Evolutionary conservation across 495 filamentous ascomycete species (phyloP).

Genomic region (Xylaria palmicola): DNA sequence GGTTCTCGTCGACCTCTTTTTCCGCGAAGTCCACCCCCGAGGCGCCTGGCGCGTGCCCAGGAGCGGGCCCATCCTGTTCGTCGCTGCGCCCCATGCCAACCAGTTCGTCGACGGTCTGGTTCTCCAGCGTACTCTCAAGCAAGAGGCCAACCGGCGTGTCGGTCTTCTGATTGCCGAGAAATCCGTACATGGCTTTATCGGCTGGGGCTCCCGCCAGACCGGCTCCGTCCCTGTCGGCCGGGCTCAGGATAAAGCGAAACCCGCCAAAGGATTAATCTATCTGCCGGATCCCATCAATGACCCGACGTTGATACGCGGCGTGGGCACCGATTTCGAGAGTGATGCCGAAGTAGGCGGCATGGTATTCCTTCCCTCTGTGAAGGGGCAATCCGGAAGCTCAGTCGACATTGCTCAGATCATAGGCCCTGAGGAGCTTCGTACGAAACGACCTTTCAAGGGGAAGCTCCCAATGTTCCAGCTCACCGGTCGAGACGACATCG

Average conservation of each 20-base stretch:
- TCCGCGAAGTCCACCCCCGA: constrained; percentile 93
- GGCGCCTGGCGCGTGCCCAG: constrained; percentile 90
- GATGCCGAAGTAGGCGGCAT: constrained; percentile 76
- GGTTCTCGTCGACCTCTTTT: constrained; percentile 89
- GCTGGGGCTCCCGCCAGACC: constrained; percentile 71
- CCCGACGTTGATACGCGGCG: constrained; percentile 78
- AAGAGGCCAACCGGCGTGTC: constrained; percentile 82
- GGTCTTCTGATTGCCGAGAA: constrained; percentile 92
- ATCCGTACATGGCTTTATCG: constrained; percentile 88
- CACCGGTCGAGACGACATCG: constrained; percentile 71
- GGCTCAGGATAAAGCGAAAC: constrained; percentile 83
- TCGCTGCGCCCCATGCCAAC: constrained; percentile 98
- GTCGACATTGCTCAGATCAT: constrained; percentile 76
- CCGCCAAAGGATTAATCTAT: constrained; percentile 78
- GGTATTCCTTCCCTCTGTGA: constrained; percentile 79
- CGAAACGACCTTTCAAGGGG: constrained; percentile 84
- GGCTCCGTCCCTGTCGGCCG: constrained; percentile 87
- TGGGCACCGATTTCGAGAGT: constrained; percentile 80
- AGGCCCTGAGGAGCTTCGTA: constrained; percentile 74
- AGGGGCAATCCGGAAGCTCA: constrained; percentile 70
- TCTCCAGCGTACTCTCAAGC: constrained; percentile 82
- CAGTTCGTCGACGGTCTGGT: constrained; percentile 98
- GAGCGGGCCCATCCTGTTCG: constrained; percentile 86
- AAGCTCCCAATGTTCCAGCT: constrained; percentile 69
- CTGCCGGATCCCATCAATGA: constrained; percentile 85